Percentiles rank a stretch among this genome's conserved stretches.
Conservation (phyloP, 805 yeast species). For the Cyberlindnera galapagoensis region DNA sequence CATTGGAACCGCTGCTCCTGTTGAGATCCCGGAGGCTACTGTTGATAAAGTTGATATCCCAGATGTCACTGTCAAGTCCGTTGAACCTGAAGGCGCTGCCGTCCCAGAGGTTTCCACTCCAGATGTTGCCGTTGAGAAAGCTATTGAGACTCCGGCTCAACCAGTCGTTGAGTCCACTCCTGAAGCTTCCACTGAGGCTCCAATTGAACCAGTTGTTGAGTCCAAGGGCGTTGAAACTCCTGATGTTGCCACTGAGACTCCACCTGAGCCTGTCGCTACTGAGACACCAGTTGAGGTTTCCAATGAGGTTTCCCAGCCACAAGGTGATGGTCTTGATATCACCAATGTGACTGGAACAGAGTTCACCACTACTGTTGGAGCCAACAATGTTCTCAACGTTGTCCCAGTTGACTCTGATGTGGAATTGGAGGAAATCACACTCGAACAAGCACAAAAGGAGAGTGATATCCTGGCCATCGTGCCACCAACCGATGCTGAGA, state of each 20-base stretch:
- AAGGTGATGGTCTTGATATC: conserved; percentile 3
- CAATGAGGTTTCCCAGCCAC: neutral
- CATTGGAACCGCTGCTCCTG: conserved; percentile 1
- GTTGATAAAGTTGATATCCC: conserved; percentile 2
- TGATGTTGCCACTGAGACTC: neutral
- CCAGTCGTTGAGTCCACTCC: neutral
- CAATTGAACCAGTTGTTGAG: neutral
- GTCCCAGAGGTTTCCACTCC: conserved; percentile 1
- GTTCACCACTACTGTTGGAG: conserved; percentile 8
- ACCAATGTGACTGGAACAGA: conserved; percentile 12
- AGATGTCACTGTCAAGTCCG: neutral
- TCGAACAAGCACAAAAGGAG: conserved; percentile 16
- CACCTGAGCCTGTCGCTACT: neutral
- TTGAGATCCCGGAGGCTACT: conserved; percentile 3
- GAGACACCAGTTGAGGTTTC: neutral
- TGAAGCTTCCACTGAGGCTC: neutral
- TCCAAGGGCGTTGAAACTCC: neutral
- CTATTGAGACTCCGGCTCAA: conserved; percentile 2
- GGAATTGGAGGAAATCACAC: conserved; percentile 12
- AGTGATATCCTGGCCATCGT: conserved; percentile 13
- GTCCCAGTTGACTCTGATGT: conserved; percentile 8
- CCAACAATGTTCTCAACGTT: conserved; percentile 10
- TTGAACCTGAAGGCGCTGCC: neutral
- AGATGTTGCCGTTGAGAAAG: conserved; percentile 1
- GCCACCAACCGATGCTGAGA: conserved; percentile 3